Conservation (phyloP, 371 early-diverging fungal species). For the Mortierella sp. region DNA sequence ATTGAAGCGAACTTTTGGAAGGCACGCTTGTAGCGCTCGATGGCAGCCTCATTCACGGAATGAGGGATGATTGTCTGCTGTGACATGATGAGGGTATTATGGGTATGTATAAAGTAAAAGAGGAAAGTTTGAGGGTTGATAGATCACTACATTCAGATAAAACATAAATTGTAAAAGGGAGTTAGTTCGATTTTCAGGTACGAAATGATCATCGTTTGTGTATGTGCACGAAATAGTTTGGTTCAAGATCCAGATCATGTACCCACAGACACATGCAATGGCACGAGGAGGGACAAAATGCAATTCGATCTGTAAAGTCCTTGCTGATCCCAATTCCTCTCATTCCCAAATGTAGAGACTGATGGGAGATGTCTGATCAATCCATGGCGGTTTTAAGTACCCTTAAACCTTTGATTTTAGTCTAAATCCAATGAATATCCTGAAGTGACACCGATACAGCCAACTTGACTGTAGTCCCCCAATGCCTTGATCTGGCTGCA, state of each 20-base stretch:
- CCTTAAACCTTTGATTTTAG: not conserved
- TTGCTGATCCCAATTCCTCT: not conserved
- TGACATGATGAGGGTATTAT: conserved; percentile 31
- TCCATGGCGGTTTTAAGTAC: not conserved
- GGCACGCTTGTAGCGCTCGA: conserved; percentile 65
- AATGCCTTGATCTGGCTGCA: too few species aligned
- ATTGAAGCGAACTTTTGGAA: conserved; percentile 76
- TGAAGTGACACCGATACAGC: not conserved
- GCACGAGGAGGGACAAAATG: not conserved
- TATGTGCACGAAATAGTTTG: not conserved
- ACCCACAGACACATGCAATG: not conserved
- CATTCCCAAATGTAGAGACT: not conserved
- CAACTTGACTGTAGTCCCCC: too few species aligned
- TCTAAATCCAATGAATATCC: not conserved
- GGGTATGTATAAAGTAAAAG: not conserved
- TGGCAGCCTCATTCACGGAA: conserved; percentile 11
- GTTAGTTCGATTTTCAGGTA: conserved; percentile 2
- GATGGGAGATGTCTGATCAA: conserved; percentile 1
- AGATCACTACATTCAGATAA: not conserved
- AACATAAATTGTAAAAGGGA: not conserved
- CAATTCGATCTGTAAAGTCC: not conserved
- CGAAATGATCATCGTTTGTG: not conserved
- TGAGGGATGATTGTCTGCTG: not conserved
- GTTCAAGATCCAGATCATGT: not conserved
- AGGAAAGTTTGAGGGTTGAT: not conserved